A percentile compares a stretch with the other conserved stretches of the same genome.
These are phyloP conservation scores for Lactifluus piperatus DNA, from an alignment of 768 basidiomycete genomes.

Conservation along the genomic window DNA sequence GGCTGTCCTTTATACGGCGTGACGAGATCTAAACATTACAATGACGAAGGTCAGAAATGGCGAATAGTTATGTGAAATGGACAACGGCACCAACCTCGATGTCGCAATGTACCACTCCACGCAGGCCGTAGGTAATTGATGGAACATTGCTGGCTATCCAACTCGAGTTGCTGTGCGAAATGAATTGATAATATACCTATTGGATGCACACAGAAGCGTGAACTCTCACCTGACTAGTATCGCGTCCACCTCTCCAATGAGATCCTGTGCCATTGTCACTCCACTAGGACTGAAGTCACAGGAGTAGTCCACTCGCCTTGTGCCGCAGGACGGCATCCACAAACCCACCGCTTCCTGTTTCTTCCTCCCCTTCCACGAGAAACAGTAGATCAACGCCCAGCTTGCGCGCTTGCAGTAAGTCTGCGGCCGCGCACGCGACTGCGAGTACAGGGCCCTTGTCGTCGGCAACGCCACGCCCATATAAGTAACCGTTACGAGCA, in stretches of 20 bases:
- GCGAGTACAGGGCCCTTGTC: constrained; percentile 96
- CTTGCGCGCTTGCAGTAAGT: constrained; percentile 59
- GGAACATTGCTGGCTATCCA: constrained; percentile 93
- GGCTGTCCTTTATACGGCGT: constrained; percentile 60
- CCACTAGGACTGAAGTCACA: neutral
- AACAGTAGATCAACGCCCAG: constrained; percentile 85
- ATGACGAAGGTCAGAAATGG: neutral
- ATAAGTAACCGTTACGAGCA: constrained; percentile 82
- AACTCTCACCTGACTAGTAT: constrained; percentile 68
- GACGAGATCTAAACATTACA: constrained; percentile 59
- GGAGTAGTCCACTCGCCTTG: constrained; percentile 43
- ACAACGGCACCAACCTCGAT: constrained; percentile 44
- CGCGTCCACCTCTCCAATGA: constrained; percentile 81
- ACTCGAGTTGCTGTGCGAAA: constrained; percentile 67
- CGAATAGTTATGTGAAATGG: neutral
- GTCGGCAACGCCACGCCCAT: constrained; percentile 87
- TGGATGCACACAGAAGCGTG: neutral
- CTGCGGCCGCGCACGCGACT: constrained; percentile 81
- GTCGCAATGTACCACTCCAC: constrained; percentile 87
- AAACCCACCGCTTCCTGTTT: constrained; percentile 87
- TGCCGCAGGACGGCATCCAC: constrained; percentile 61
- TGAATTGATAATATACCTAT: neutral
- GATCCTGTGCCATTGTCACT: constrained; percentile 40
- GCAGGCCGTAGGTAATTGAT: constrained; percentile 89
- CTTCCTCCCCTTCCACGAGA: constrained; percentile 94